Evolutionary conservation across 768 basidiomycete species (phyloP), one percentile per base, ranked within the genome.

Genomic region (Lyophyllum decastes): DNA sequence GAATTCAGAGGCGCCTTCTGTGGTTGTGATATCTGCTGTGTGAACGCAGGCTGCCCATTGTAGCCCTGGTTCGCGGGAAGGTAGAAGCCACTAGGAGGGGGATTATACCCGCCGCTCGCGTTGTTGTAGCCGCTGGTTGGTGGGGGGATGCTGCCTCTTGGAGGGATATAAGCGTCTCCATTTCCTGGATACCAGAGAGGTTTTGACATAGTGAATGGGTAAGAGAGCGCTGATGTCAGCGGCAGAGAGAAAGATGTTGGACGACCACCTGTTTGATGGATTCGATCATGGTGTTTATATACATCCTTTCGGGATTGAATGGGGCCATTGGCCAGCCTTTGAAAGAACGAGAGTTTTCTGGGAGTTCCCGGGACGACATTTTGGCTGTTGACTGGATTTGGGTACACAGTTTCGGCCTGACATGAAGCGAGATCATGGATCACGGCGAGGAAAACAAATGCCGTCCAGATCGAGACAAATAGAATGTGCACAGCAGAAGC

Each of bases 361-460:
- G 58, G 33, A 50, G 40, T 51, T 17, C 46, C 49, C 58, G 52
- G 50, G 26, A 11, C 43, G 14, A 6, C 16, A 35, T 4, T 4
- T 6, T 11, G 30, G 16, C 26, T 30, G 25, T 27, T 14, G 16
- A 43, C 34, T 21, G 10, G 26, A 17, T 43, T 16, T 17, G 22
- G 52, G 44, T 12, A 38, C 3, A 11, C 47, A 57, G 26, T 46
- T 47, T 22, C 21, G 12, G 57, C 21, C 17, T 25, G 44, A n/a
- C 58, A 59, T 46, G 58, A 59, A 47, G 53, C 58, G 19, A 27
- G n/a, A 51, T 22, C 3, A 41, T 41, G 17, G 7, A 5, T 16
- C 35, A 30, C 5, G 30, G 30, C 24, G 35, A 40, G 51, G 52
- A 52, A 46, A 43, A n/a, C 26, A 17, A 43, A 22, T 48, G 45